Evolutionary conservation across 805 yeast genomes (phyloP), one percentile per base, ranked within the genome.

Genomic region (Ogataea corticis): DNA sequence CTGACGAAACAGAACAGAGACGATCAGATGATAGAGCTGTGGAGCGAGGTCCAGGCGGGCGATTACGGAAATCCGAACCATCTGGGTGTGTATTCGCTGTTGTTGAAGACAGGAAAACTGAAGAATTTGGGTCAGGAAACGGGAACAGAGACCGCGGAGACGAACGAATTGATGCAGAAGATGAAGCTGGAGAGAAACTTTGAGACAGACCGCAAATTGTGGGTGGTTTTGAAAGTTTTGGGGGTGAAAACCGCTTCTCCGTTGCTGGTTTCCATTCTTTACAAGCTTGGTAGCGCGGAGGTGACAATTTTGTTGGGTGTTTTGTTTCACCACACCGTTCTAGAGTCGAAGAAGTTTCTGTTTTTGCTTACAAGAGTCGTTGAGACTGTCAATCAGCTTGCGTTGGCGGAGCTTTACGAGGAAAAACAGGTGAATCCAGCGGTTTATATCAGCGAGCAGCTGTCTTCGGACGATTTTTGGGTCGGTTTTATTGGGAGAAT

Each of bases 311-410:
- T 61, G 7, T 31, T 61, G 12, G 48, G 51, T 4, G 23, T 49
- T 15, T 13, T 60, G 21, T 46, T 57, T 29, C 43, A 53, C 3
- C 48, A 42, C 18, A 43, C 45, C 14, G 52, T 58, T n/a, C 32
- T 33, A 11, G 30, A 43, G n/a, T 46, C 56, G 7, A 36, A 45
- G 4, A 44, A 43, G 38, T 55, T 57, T 33, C 39, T 45, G 32
- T 63, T 61, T 44, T 29, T 62, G 19, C 38, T 63, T 1, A 28
- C 59, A 10, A 42, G 67, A 29, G 19, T 56, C 12, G 32, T 61
- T 4, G 67, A 63, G 37, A 29, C 40, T 27, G 35, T 38, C 30
- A 45, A 56, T 45, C 48, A 51, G 18, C 12, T 32, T 12, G 27
- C 40, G 4, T 36, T 63, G n/a, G 33, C 61, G 1, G 18, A 38